Percentiles rank a stretch among this genome's conserved stretches.
Conservation (phyloP, 202 grass and related monocot genomes). For the Eragrostis tef region DNA sequence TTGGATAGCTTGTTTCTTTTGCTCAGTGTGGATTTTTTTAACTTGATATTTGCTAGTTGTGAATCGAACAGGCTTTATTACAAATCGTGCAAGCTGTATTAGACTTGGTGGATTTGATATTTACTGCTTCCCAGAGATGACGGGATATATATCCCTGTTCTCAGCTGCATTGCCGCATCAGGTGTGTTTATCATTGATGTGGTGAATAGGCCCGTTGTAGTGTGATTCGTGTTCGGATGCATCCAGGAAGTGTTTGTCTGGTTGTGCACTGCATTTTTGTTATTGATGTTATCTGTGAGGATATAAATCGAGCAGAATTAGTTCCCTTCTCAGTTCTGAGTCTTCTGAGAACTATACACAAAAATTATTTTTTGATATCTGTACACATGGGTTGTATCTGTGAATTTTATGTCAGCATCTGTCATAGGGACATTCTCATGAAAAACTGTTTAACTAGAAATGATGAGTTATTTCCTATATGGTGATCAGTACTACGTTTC, state of each 20-base stretch:
- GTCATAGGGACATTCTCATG: neutral
- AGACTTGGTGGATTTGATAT: no score
- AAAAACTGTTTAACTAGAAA: slow-evolving; percentile 12
- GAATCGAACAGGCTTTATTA: no score
- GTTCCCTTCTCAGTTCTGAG: neutral
- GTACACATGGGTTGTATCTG: neutral
- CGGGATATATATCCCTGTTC: no score
- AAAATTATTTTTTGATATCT: neutral
- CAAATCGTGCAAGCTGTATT: no score
- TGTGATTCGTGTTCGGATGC: no score
- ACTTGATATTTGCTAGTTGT: no score
- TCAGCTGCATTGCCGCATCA: no score
- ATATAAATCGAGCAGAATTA: neutral
- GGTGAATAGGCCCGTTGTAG: no score
- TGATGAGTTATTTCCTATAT: neutral
- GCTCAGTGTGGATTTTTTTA: no score
- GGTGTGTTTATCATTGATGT: neutral
- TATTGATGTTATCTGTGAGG: neutral
- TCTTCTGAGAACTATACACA: neutral
- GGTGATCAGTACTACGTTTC: neutral
- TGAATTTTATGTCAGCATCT: neutral
- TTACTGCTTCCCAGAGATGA: no score
- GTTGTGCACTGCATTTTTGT: neutral
- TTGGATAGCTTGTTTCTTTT: neutral
- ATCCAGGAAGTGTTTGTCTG: neutral